A percentile compares a stretch with the other conserved stretches of the same genome.
These are phyloP conservation scores for Waltiozyma sp. DNA, from an alignment of 1,139 yeast genomes.

Conservation along the genomic window DNA sequence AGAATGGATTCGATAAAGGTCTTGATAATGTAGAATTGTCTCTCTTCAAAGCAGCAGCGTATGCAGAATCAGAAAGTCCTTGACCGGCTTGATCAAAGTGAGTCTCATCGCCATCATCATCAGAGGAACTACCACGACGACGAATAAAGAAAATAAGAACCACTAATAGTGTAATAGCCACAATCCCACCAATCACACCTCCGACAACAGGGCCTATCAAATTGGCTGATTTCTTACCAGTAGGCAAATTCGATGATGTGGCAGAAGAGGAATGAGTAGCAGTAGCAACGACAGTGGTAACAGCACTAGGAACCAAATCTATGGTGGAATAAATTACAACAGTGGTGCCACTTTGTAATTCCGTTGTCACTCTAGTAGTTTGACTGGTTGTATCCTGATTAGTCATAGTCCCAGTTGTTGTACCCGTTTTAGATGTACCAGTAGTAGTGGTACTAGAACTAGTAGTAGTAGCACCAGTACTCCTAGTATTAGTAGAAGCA, in stretches of 20 bases:
- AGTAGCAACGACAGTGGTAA: slow-evolving; percentile 9
- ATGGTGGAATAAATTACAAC: slow-evolving; percentile 16
- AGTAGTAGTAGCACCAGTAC: slow-evolving; percentile 8
- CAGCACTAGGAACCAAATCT: slow-evolving; percentile 5
- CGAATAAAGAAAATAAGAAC: slow-evolving; percentile 10
- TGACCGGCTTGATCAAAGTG: neutral
- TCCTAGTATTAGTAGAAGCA: neutral
- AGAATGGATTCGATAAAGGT: slow-evolving; percentile 18
- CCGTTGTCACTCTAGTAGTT: slow-evolving; percentile 9
- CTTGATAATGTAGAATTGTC: slow-evolving; percentile 12
- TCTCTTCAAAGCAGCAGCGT: slow-evolving; percentile 17
- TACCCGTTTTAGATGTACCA: slow-evolving; percentile 8
- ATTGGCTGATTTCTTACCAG: slow-evolving; percentile 3
- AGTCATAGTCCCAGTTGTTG: slow-evolving; percentile 4
- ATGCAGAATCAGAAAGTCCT: slow-evolving; percentile 16
- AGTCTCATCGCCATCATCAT: slow-evolving; percentile 12
- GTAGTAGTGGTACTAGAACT: slow-evolving; percentile 16
- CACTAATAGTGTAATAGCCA: slow-evolving; percentile 9
- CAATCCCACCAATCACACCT: slow-evolving; percentile 20
- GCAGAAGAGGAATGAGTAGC: slow-evolving; percentile 5
- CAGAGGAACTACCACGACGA: slow-evolving; percentile 13
- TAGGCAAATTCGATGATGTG: neutral
- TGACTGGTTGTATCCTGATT: neutral
- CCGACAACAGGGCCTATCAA: slow-evolving; percentile 21
- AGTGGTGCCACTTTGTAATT: slow-evolving; percentile 16